Conservation (phyloP, 148 eudicot genomes). For the Bassia scoparia region DNA sequence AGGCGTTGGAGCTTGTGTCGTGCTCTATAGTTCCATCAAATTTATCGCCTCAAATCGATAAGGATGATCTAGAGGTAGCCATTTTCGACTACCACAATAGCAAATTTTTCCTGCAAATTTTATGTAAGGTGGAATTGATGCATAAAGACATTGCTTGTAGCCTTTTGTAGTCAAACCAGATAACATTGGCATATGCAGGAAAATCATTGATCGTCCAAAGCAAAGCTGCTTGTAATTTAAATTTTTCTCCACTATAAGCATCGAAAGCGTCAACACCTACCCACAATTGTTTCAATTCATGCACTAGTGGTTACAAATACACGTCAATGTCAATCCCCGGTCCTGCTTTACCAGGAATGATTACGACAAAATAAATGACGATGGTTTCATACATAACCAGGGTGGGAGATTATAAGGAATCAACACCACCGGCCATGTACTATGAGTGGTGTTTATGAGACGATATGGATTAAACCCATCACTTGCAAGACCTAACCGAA, state of each 20-base stretch:
- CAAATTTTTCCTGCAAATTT: no score
- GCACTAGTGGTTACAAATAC: constrained; percentile 7
- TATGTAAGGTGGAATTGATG: neutral
- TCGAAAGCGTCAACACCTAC: constrained; percentile 6
- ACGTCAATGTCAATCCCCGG: constrained; percentile 12
- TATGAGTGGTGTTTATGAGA: no score
- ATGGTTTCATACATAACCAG: constrained; percentile 6
- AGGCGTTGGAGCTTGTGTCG: neutral
- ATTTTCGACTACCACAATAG: neutral
- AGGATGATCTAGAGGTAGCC: constrained; percentile 10
- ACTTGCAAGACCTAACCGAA: neutral
- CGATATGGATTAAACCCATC: constrained; percentile 18
- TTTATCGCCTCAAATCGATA: neutral
- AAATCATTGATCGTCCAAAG: constrained; percentile 19
- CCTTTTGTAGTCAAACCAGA: constrained; percentile 18
- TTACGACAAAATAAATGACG: constrained; percentile 2
- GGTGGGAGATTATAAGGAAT: no score
- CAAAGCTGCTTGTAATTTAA: neutral
- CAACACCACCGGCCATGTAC: no score
- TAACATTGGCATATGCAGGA: constrained; percentile 19
- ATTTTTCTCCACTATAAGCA: no score
- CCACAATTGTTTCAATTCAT: constrained; percentile 16
- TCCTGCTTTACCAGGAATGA: neutral
- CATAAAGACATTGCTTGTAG: constrained; percentile 13
- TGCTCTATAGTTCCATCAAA: constrained; percentile 24